phyloP scores from a whole-genome alignment of 1,284 basidiomycete species.

The Testicularia cyperi region DNA sequence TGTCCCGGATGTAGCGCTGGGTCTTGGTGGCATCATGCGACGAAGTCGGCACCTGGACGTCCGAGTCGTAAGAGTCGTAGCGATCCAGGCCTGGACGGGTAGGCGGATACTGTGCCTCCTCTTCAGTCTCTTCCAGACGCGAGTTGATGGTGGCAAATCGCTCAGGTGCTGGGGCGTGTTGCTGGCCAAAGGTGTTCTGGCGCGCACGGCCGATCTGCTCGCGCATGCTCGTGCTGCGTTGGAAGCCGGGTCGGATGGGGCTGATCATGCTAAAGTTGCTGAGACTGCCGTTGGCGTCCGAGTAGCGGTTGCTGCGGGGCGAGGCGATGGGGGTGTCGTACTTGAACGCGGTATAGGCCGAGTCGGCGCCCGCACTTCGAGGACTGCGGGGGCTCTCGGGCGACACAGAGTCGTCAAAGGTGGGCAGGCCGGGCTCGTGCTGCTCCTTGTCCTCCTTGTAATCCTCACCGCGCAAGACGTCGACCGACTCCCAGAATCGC shows the following conservation, averaged over 20 bases:
- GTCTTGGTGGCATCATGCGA: constrained; percentile 28
- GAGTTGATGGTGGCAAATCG: too few species aligned
- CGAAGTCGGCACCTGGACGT: constrained; percentile 19
- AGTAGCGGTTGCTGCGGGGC: neutral
- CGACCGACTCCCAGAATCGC: constrained; percentile 35
- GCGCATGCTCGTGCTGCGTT: constrained; percentile 21
- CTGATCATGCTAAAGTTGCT: constrained; percentile 20
- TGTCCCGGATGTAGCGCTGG: constrained; percentile 35
- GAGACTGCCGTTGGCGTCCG: neutral
- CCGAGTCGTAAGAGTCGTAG: constrained; percentile 30
- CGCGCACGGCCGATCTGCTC: constrained; percentile 6
- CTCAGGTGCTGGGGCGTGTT: too few species aligned
- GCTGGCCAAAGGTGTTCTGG: neutral
- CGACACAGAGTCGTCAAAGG: constrained; percentile 21
- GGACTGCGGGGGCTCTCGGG: neutral
- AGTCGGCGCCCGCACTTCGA: neutral
- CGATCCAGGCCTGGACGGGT: constrained; percentile 8
- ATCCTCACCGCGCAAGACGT: constrained; percentile 20
- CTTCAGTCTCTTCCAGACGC: constrained; percentile 1
- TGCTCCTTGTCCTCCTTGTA: constrained; percentile 27
- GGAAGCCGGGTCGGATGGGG: constrained; percentile 21
- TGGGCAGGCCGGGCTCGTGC: constrained; percentile 19
- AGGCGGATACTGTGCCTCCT: constrained; percentile 11
- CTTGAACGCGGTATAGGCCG: neutral
- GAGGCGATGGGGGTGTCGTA: neutral